Evolutionary conservation across 768 basidiomycete genomes (phyloP).

Genomic region (Suillus alpinus): DNA sequence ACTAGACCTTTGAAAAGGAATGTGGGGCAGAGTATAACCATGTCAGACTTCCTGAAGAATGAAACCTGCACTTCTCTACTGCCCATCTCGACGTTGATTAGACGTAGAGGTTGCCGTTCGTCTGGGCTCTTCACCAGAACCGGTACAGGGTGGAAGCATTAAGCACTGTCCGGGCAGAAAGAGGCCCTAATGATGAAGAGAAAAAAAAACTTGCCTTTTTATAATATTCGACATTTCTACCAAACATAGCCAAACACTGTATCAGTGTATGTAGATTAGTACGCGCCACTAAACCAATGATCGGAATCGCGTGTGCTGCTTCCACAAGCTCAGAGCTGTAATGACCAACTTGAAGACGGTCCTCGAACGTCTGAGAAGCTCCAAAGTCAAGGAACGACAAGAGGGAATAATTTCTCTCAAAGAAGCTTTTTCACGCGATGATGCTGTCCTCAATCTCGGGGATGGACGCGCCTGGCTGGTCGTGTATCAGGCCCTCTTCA

Average conservation of each 20-base stretch:
- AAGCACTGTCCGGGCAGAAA: slow-evolving; percentile 78
- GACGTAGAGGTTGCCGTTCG: slow-evolving; percentile 43
- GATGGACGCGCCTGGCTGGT: slow-evolving; percentile 53
- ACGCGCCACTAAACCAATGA: slow-evolving; percentile 9
- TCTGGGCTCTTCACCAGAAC: slow-evolving; percentile 82
- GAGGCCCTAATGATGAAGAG: slow-evolving; percentile 39
- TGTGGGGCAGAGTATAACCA: slow-evolving; percentile 37
- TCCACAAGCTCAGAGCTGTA: slow-evolving; percentile 2
- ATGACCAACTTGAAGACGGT: slow-evolving; percentile 47
- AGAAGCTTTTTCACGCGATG: slow-evolving; percentile 47
- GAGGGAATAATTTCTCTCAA: slow-evolving; percentile 57
- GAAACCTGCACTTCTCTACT: slow-evolving; percentile 40
- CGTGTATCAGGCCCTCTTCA: slow-evolving; percentile 74
- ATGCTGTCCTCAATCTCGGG: slow-evolving; percentile 39
- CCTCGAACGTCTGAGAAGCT: slow-evolving; percentile 51
- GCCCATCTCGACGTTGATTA: slow-evolving; percentile 57
- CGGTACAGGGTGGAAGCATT: slow-evolving; percentile 62
- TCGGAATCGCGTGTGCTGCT: background rate
- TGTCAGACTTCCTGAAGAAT: slow-evolving; percentile 26
- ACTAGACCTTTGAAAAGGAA: background rate
- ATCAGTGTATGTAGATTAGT: slow-evolving; percentile 14
- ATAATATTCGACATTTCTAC: slow-evolving; percentile 23
- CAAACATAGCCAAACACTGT: slow-evolving; percentile 30
- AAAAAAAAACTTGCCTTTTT: slow-evolving; percentile 12
- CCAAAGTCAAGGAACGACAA: slow-evolving; percentile 68